phyloP scores from a whole-genome alignment of 2,329 filamentous ascomycete genomes.

The Fusarium sp. region DNA sequence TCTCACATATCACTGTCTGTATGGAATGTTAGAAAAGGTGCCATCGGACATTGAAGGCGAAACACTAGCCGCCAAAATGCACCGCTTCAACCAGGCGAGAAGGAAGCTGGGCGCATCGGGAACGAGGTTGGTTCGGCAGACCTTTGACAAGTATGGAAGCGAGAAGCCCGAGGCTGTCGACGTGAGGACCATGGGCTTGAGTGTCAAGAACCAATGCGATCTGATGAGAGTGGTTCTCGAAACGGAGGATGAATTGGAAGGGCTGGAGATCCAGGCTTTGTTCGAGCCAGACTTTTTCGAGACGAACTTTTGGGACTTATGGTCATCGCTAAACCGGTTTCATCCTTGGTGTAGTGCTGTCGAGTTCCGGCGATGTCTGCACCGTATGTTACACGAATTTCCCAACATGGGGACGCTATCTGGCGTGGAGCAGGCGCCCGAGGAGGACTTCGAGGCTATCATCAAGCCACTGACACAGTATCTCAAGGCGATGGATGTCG shows the following conservation, averaged over 20 bases:
- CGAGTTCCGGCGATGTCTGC: constrained; percentile 48
- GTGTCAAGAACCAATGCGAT: constrained; percentile 51
- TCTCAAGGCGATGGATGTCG: constrained; percentile 49
- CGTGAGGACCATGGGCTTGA: constrained; percentile 49
- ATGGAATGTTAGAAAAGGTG: constrained; percentile 48
- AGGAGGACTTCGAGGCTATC: constrained; percentile 49
- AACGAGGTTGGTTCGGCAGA: constrained; percentile 45
- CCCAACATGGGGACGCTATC: constrained; percentile 49
- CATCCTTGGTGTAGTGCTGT: constrained; percentile 51
- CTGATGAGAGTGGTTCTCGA: constrained; percentile 50
- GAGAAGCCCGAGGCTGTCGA: constrained; percentile 47
- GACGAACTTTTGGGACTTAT: constrained; percentile 50
- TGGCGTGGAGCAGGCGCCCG: constrained; percentile 47
- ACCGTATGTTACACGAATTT: constrained; percentile 49
- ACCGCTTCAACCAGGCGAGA: constrained; percentile 43
- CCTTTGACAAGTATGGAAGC: constrained; percentile 29
- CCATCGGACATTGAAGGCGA: constrained; percentile 43
- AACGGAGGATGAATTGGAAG: constrained; percentile 47
- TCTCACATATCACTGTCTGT: constrained; percentile 47
- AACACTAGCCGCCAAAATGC: constrained; percentile 46
- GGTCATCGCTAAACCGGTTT: constrained; percentile 50
- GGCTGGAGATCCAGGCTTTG: constrained; percentile 48
- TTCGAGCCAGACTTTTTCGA: constrained; percentile 50
- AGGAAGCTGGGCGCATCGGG: constrained; percentile 47
- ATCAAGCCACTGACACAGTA: constrained; percentile 49